These are phyloP conservation scores for Nannizziopsis barbatae DNA, from an alignment of 2,329 filamentous ascomycete species.

Conservation along the genomic window DNA sequence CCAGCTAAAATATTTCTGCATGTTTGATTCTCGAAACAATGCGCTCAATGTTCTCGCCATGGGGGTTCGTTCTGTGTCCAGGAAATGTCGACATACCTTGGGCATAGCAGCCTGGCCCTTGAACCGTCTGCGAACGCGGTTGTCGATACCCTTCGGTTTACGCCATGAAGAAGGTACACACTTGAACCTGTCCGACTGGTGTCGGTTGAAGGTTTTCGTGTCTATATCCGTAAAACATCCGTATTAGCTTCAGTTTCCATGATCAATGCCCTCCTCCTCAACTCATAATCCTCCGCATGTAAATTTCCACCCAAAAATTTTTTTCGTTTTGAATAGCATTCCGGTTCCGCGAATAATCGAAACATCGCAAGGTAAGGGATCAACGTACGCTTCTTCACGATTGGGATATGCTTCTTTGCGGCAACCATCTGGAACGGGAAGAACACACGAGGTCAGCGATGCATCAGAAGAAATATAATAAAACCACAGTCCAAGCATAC, in stretches of 20 bases:
- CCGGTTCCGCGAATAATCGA: not conserved
- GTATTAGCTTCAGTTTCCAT: slow-evolving; percentile 23
- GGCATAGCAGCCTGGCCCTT: slow-evolving; percentile 93
- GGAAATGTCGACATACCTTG: slow-evolving; percentile 60
- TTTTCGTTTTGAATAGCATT: not conserved
- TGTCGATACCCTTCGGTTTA: slow-evolving; percentile 99
- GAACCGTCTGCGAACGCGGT: slow-evolving; percentile 93
- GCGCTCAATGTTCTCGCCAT: not conserved
- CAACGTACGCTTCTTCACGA: slow-evolving; percentile 99
- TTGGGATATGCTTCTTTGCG: slow-evolving; percentile 98
- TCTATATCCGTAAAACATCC: slow-evolving; percentile 42
- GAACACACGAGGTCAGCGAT: slow-evolving; percentile 9
- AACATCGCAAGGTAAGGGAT: slow-evolving; percentile 9
- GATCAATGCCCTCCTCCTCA: not conserved
- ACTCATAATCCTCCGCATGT: not conserved
- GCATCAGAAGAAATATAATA: not conserved
- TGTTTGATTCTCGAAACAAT: too few species aligned
- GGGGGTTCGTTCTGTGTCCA: slow-evolving; percentile 1
- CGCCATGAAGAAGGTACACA: slow-evolving; percentile 85
- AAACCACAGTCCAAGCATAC: slow-evolving; percentile 22
- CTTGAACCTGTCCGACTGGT: slow-evolving; percentile 96
- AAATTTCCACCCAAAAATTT: not conserved
- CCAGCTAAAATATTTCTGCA: not conserved
- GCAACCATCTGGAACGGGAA: slow-evolving; percentile 71
- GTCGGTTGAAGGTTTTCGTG: slow-evolving; percentile 89